A percentile compares a stretch with the other conserved stretches of the same genome.
Conservation (phyloP, 2,329 filamentous ascomycete species). For the Lojkania enalia region DNA sequence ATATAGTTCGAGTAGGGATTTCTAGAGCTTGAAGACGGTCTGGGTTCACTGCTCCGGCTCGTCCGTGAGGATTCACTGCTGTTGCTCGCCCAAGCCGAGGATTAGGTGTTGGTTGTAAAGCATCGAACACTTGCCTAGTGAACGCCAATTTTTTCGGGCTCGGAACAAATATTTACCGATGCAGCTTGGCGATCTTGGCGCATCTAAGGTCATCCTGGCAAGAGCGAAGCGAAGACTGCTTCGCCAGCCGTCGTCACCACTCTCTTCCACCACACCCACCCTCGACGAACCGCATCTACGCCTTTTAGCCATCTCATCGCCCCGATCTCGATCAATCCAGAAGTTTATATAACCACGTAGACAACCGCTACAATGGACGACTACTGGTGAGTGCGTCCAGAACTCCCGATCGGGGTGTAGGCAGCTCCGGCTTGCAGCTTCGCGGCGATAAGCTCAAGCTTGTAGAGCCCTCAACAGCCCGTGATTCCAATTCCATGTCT, state of each 20-base stretch:
- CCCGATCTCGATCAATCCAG: constrained; percentile 23
- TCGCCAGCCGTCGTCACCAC: constrained; percentile 43
- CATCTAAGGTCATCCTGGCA: too few species aligned
- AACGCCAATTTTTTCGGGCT: too few species aligned
- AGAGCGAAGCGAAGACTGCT: constrained; percentile 13
- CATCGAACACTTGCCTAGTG: too few species aligned
- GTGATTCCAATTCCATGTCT: neutral
- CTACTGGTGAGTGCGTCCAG: constrained; percentile 70
- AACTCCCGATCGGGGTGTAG: constrained; percentile 22
- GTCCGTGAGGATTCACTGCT: too few species aligned
- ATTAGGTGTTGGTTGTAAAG: too few species aligned
- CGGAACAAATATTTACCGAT: too few species aligned
- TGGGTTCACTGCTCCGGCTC: too few species aligned
- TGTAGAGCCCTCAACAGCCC: constrained; percentile 17
- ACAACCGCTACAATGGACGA: constrained; percentile 66
- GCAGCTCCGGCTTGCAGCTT: constrained; percentile 43
- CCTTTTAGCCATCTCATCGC: neutral
- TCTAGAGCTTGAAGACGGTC: too few species aligned
- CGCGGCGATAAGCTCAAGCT: constrained; percentile 40
- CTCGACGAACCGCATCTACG: constrained; percentile 23
- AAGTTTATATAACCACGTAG: constrained; percentile 22
- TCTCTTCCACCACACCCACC: constrained; percentile 31
- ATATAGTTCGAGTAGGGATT: too few species aligned
- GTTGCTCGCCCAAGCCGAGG: too few species aligned
- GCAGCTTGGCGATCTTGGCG: too few species aligned